Evolutionary conservation across 495 filamentous ascomycete species (phyloP), one percentile per base, ranked within the genome.

Genomic region (Podospora bellae-mahoneyi): DNA sequence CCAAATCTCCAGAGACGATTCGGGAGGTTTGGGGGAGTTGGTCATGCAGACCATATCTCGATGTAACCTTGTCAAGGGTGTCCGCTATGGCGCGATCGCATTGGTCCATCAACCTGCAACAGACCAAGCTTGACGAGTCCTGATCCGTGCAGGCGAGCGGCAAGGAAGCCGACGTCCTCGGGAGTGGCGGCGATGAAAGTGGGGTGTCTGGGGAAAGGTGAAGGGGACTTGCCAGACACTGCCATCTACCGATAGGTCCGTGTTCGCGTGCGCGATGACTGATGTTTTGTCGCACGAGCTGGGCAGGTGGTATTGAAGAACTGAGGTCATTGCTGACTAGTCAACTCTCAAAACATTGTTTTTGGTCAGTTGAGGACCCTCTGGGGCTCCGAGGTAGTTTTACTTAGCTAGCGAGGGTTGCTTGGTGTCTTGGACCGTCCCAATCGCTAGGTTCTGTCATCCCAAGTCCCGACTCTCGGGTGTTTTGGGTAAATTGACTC

Each of bases 301-400:
- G 19, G 71, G 71, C 63, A 73, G 71, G 71, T 73, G 64, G 71
- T 70, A 73, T 67, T 56, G 26, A 56, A 20, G 19, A 48, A 13
- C 18, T n/a, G 62, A 69, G 58, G 53, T 56, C 34, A 65, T 65
- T 62, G 19, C 19, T 20, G 28, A 34, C 55, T 44, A 15, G 30
- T 32, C 13, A 23, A 15, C 18, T 23, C n/a, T 60, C 56, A 18
- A 18, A 4, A 19, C 55, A 15, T 34, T 34, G 55, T 54, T 20
- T 20, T 23, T 27, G 53, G 30, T 26, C 56, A 39, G n/a, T 62
- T 53, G 30, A 20, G 27, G 62, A 32, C 19, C n/a, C 19, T 15
- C 4, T 20, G 61, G 61, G 13, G 28, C 19, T 44, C 15, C 19
- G 61, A 39, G 32, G 30, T 39, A 20, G 20, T 48, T 64, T 64